phyloP scores from a whole-genome alignment of 2,329 filamentous ascomycete genomes.

The Teratosphaeria pseudoeucalypti region DNA sequence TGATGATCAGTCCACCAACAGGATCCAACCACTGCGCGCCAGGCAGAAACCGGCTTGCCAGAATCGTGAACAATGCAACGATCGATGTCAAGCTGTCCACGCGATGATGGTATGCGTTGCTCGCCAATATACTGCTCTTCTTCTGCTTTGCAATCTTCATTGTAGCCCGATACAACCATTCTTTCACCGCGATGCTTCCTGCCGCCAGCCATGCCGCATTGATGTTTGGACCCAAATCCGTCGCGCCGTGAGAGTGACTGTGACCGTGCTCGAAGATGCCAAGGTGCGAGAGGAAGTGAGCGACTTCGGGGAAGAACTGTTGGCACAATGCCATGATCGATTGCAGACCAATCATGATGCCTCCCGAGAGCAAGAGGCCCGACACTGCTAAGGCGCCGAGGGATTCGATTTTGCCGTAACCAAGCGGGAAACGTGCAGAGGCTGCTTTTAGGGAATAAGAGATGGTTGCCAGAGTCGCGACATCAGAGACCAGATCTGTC shows the following conservation, averaged over 20 bases:
- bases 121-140: conserved; percentile 90
- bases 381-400: conserved; percentile 88
- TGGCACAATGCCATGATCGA: conserved; percentile 49
- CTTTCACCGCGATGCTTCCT: conserved; percentile 83
- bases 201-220: conserved; percentile 91
- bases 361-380: conserved; percentile 77
- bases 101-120: conserved; percentile 92
- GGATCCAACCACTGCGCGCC: conserved; percentile 90
- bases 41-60: conserved; percentile 75
- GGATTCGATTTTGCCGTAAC: conserved; percentile 97
- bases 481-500: conserved; percentile 87
- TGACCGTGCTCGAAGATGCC: conserved; percentile 39
- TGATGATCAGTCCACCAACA: conserved; percentile 85
- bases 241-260: conserved; percentile 48
- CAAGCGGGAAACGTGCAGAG: conserved; percentile 71
- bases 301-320: conserved; percentile 39
- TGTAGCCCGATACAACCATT: conserved; percentile 96
- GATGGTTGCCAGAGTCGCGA: conserved; percentile 88
- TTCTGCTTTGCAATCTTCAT: conserved; percentile 91
- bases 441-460: conserved; percentile 85
- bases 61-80: conserved; percentile 80
- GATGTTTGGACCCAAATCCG: conserved; percentile 59
- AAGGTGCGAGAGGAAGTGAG: conserved; percentile 31
- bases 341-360: conserved; percentile 75
- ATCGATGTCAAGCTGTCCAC: conserved; percentile 93